Base-by-base conservation (phyloP, 805 yeast species). In the Barnettozyma sp. region DNA sequence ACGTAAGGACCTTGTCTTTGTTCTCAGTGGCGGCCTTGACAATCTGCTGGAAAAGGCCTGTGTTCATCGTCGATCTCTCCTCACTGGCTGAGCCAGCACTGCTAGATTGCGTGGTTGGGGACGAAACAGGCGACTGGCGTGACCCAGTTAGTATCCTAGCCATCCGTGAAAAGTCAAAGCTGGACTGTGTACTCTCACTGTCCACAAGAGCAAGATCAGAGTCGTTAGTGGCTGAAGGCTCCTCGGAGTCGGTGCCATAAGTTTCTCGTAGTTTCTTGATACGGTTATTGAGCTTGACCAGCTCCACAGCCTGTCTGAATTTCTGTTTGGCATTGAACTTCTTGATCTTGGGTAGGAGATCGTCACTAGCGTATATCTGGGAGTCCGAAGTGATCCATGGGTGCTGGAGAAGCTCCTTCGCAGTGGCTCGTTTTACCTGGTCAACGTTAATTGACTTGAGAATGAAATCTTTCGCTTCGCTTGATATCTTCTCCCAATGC, bases 401-500 rank as follows among this genome's bases (percentile, higher is more conserved):
- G 60, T 86, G 87, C 4, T 66, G 43, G 42, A 85, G 57, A 36
- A 88, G 60, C 43, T 81, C 71, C 2, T 61, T 50, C 0, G 86
- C 82, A 1, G 90, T 77, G 3, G 86, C 81, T 48, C 97, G 69
- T 34, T 70, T 62, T 3, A 61, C 63, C 6, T 88, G 88, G 49
- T 83, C 72, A 26, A 76, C 69, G 39, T 77, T 79, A 35, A 90
- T 66, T 37, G 87, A 79, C 49, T 72, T 68, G 39, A 76, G 62
- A 37, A 90, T 84, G 48, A 90, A 86, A 23, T 75, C 65, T 45
- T 85, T 78, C 6, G 97, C 97, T 32, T 78, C 87, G 29, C 69
- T 68, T 11, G 92, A 78, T 15, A 92, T 80, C 38, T 75, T 71
- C 40, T 69, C 69, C 97, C 97, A 92, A 64, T 87, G 86, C 43